Base-by-base conservation (phyloP, 2,329 filamentous ascomycete species). In the Bipolaris cookei region DNA sequence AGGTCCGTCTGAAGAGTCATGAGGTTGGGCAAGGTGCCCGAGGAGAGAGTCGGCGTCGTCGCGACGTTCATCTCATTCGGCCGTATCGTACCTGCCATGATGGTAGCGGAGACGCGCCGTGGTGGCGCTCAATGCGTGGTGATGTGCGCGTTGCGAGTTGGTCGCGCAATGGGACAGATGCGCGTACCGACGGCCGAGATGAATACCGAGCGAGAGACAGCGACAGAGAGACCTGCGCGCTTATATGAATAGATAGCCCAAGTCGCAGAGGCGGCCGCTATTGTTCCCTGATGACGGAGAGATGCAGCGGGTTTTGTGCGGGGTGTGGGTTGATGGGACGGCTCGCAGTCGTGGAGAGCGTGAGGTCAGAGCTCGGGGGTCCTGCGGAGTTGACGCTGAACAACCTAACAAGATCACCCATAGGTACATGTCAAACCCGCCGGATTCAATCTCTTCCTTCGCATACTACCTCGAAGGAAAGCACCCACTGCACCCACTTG, bases 1-100 rank as follows among this genome's bases (percentile, higher is more conserved):
- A 65, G 35, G 45, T 80, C 78, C 58, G 83, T 83, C 61, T 81
- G 73, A 35, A 66, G 54, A 11, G 47, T 58, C 5, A 51, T 47
- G 54, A 73, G 63, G 61, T 62, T 59, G 38, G 74, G 72, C n/a
- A 77, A 70, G 13, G 68, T 56, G 56, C 71, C 74, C 34, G 71
- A 66, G 18, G 75, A 66, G 21, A 77, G 61, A 2, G 68, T 72
- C 10, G 75, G 74, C 4, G 70, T 73, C 4, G 72, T 70, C 7
- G 72, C 67, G 55, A 75, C 70, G 14, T 67, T 67, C 60, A 74
- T 72, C 38, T 74, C 71, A 48, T 78, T 73, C 25, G 75, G 73
- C 39, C 72, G 73, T 47, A 75, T 74, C 20, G 74, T 75, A 63
- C 68, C 72, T 54, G 76, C 71, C 76, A 78, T 78, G 51, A 25